phyloP scores from a whole-genome alignment of 2,329 filamentous ascomycete genomes.

The Aspergillus sp. region DNA sequence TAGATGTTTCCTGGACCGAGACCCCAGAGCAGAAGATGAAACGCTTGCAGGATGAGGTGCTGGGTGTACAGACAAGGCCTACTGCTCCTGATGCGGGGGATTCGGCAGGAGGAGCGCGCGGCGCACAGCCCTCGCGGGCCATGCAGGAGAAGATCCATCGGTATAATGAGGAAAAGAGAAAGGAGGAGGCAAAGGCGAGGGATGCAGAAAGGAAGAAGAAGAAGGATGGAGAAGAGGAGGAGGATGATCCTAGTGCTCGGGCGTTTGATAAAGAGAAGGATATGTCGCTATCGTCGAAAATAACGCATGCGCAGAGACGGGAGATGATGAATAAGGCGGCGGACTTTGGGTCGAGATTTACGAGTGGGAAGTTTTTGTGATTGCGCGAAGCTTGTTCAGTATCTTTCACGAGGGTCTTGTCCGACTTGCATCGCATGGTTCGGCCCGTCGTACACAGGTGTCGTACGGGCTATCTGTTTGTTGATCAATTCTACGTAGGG shows the following conservation, averaged over 20 bases:
- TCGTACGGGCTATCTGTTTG: background rate
- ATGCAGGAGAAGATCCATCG: conserved; percentile 54
- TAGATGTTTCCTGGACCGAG: conserved; percentile 78
- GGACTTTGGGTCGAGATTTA: conserved; percentile 80
- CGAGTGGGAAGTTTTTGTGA: conserved; percentile 65
- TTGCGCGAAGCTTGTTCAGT: background rate
- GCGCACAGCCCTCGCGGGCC: conserved; percentile 39
- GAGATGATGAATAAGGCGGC: conserved; percentile 78
- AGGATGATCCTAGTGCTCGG: conserved; percentile 87
- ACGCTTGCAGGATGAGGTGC: conserved; percentile 75
- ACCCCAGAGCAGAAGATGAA: conserved; percentile 85
- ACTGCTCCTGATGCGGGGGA: conserved; percentile 23
- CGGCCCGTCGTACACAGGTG: background rate
- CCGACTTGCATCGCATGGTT: background rate
- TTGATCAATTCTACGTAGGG: conserved; percentile 56
- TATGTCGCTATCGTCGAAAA: conserved; percentile 73
- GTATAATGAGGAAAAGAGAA: conserved; percentile 50
- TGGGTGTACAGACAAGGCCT: conserved; percentile 60
- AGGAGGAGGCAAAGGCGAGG: conserved; percentile 6
- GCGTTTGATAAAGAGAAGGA: conserved; percentile 93
- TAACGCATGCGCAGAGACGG: conserved; percentile 71
- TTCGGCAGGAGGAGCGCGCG: background rate
- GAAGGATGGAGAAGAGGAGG: conserved; percentile 57
- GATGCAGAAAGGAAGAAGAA: conserved; percentile 11
- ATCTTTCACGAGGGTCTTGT: too few species aligned